Conservation (phyloP, 2,329 filamentous ascomycete genomes). For the Diaporthe humulicola region DNA sequence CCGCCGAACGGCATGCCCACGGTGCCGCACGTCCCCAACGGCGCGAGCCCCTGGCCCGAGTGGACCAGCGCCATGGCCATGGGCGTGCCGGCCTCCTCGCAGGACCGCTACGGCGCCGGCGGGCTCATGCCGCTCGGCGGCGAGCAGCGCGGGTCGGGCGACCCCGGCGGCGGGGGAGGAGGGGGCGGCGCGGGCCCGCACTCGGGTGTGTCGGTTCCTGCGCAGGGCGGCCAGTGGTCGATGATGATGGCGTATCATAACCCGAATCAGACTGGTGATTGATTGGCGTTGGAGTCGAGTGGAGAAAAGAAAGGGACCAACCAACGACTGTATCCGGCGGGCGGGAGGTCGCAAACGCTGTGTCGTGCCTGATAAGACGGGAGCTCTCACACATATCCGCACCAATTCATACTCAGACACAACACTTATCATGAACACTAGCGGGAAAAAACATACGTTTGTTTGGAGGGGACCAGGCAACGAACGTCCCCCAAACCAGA, state of each 20-base stretch:
- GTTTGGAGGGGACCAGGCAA: neutral
- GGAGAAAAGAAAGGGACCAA: neutral
- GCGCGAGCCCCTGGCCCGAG: slow-evolving; percentile 65
- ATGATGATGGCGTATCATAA: slow-evolving; percentile 34
- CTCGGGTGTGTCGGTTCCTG: neutral
- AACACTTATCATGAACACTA: neutral
- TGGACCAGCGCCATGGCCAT: slow-evolving; percentile 67
- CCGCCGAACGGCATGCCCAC: slow-evolving; percentile 37
- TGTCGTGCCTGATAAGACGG: neutral
- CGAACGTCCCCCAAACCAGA: no score
- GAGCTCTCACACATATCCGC: neutral
- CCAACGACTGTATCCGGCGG: neutral
- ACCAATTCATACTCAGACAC: no score
- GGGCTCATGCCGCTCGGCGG: slow-evolving; percentile 62
- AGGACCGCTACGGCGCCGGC: slow-evolving; percentile 63
- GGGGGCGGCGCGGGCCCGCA: neutral
- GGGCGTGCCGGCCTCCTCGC: slow-evolving; percentile 53
- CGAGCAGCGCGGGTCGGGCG: slow-evolving; percentile 39
- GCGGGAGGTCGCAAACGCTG: neutral
- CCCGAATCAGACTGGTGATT: slow-evolving; percentile 5
- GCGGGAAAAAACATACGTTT: neutral
- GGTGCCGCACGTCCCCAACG: slow-evolving; percentile 36
- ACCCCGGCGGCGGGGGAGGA: slow-evolving; percentile 3
- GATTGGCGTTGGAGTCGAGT: no score
- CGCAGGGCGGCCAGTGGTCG: slow-evolving; percentile 34